Conservation (phyloP, 1,284 basidiomycete species). For the Cronartium quercuum region DNA sequence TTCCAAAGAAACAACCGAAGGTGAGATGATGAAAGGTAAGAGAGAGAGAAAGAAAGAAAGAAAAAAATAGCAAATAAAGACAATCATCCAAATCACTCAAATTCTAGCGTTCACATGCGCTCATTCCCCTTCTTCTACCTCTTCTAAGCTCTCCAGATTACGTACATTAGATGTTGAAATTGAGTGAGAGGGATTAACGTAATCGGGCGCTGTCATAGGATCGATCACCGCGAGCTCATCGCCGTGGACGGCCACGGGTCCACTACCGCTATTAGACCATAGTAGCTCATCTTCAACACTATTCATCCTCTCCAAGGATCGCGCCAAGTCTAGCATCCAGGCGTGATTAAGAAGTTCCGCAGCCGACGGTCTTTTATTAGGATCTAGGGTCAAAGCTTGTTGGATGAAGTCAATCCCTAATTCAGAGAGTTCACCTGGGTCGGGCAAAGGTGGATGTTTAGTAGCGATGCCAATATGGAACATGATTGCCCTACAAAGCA, state of each 20-base stretch:
- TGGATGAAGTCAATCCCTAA: conserved; percentile 91
- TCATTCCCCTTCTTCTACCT: neutral
- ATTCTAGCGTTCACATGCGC: neutral
- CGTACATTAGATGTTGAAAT: neutral
- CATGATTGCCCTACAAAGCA: conserved; percentile 80
- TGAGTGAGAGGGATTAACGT: neutral
- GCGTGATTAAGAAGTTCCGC: conserved; percentile 76
- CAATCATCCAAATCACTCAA: no score
- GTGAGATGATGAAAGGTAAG: no score
- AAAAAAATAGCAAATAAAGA: no score
- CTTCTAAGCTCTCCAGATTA: neutral
- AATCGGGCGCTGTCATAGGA: neutral
- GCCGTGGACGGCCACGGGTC: neutral
- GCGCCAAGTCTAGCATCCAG: conserved; percentile 60
- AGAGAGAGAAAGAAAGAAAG: no score
- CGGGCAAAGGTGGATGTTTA: conserved; percentile 90
- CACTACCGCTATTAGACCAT: neutral
- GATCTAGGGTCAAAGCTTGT: conserved; percentile 82
- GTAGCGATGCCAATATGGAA: conserved; percentile 98
- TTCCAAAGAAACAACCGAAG: no score
- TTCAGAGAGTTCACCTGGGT: conserved; percentile 78
- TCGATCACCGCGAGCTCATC: neutral
- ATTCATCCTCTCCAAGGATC: conserved; percentile 25
- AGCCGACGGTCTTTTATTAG: conserved; percentile 74
- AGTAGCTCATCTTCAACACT: conserved; percentile 9